These are phyloP conservation scores for Thermothelomyces thermophilus DNA, from an alignment of 2,329 filamentous ascomycete species.

Conservation along the genomic window DNA sequence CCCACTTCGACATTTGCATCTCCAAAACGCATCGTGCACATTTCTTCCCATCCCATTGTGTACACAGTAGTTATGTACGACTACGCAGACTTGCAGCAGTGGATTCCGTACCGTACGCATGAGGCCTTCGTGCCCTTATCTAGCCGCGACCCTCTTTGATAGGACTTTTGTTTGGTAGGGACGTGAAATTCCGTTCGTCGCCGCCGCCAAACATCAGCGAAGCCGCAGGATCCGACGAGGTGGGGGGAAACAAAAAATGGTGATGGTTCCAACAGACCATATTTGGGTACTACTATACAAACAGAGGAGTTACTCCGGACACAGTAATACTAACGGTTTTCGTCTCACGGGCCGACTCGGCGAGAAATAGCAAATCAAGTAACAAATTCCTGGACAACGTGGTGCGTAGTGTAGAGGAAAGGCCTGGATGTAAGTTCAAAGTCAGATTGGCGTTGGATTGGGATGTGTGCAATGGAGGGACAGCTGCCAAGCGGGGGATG, in stretches of 20 bases:
- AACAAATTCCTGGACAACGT: too few relatives aligned
- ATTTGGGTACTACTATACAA: too few relatives aligned
- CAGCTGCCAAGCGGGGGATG: conserved; percentile 3
- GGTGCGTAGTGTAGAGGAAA: too few relatives aligned
- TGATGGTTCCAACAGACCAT: too few relatives aligned
- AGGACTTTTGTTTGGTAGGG: background rate
- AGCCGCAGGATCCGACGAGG: background rate
- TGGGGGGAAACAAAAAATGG: too few relatives aligned
- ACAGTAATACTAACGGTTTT: too few relatives aligned
- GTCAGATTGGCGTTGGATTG: background rate
- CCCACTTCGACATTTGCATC: conserved; percentile 5
- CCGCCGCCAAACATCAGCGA: background rate
- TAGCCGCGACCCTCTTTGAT: background rate
- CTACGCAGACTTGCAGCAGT: background rate
- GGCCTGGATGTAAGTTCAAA: background rate
- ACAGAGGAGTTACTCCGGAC: too few relatives aligned
- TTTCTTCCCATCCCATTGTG: too few relatives aligned
- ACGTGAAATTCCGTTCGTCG: background rate
- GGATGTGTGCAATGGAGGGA: conserved; percentile 5
- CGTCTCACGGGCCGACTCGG: conserved; percentile 1
- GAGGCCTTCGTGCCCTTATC: background rate
- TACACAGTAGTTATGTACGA: too few relatives aligned
- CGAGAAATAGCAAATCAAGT: background rate
- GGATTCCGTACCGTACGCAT: too few relatives aligned
- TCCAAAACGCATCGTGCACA: background rate